phyloP scores from a whole-genome alignment of 371 early-diverging fungal species.

The Apophysomyces trapeziformis region DNA sequence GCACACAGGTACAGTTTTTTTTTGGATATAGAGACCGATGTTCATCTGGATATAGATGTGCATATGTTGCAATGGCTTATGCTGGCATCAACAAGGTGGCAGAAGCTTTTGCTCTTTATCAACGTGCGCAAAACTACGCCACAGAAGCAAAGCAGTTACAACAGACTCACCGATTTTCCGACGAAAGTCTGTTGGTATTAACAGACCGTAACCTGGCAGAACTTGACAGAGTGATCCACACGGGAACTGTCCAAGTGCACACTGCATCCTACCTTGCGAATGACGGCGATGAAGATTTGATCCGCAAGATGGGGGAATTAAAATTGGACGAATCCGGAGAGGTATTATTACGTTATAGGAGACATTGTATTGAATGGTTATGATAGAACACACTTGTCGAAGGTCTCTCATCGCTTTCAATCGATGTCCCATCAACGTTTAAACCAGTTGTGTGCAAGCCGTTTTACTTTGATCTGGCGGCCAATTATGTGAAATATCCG shows the following conservation, averaged over 20 bases:
- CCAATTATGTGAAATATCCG: constrained; percentile 73
- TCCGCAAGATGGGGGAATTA: constrained; percentile 48
- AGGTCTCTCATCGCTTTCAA: constrained; percentile 49
- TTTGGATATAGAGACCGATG: neutral
- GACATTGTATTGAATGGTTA: neutral
- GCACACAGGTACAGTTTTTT: constrained; percentile 44
- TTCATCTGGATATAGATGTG: constrained; percentile 32
- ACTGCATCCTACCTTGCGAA: constrained; percentile 62
- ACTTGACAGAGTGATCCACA: constrained; percentile 56
- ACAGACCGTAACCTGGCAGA: constrained; percentile 42
- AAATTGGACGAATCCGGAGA: constrained; percentile 46
- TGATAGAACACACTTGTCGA: constrained; percentile 48
- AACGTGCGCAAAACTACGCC: constrained; percentile 61
- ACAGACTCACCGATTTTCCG: constrained; percentile 33
- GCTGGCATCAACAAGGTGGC: constrained; percentile 45
- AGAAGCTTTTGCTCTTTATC: constrained; percentile 68
- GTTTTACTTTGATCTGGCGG: constrained; percentile 82
- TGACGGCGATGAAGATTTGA: constrained; percentile 36
- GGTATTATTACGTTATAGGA: constrained; percentile 17
- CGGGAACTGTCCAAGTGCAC: constrained; percentile 59
- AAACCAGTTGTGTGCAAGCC: constrained; percentile 78
- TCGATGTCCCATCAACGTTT: constrained; percentile 69
- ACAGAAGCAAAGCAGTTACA: constrained; percentile 53
- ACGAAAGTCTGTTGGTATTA: constrained; percentile 47
- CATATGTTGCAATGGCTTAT: constrained; percentile 61